Evolutionary conservation across 805 yeast genomes (phyloP).

Genomic region (Sugiyamaella americana): DNA sequence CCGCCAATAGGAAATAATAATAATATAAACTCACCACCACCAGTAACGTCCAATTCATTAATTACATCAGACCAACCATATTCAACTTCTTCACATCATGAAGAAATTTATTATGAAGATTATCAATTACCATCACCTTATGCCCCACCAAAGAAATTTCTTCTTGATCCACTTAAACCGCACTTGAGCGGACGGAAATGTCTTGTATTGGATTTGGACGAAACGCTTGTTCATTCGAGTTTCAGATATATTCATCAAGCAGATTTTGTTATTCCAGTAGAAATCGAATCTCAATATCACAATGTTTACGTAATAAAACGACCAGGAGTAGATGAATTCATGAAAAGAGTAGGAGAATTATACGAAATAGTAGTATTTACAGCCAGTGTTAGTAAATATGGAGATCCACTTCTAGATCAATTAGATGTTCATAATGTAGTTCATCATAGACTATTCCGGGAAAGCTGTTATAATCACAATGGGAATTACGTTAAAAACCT

Average conservation of each 20-base stretch:
- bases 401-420: slow-evolving; percentile 89
- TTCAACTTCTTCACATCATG: background rate
- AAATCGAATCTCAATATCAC: slow-evolving; percentile 85
- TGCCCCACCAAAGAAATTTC: slow-evolving; percentile 9
- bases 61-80: background rate
- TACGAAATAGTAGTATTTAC: slow-evolving; percentile 96
- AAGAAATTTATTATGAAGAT: background rate
- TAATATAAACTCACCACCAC: background rate
- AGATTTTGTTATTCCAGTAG: slow-evolving; percentile 96
- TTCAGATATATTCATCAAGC: slow-evolving; percentile 88
- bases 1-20: background rate
- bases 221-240: slow-evolving; percentile 91
- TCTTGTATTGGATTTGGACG: slow-evolving; percentile 86
- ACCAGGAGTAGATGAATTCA: slow-evolving; percentile 96
- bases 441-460: slow-evolving; percentile 91
- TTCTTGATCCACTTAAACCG: slow-evolving; percentile 47
- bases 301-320: slow-evolving; percentile 94
- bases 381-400: slow-evolving; percentile 91
- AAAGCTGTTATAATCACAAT: slow-evolving; percentile 86
- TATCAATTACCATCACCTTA: background rate
- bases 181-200: slow-evolving; percentile 66
- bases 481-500: slow-evolving; percentile 93
- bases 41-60: background rate
- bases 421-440: slow-evolving; percentile 69
- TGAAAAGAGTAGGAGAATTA: slow-evolving; percentile 72